A percentile compares a stretch with the other conserved stretches of the same genome.
Evolutionary conservation across 305 asterid species (phyloP).

Genomic region (Rubia peregrina): DNA sequence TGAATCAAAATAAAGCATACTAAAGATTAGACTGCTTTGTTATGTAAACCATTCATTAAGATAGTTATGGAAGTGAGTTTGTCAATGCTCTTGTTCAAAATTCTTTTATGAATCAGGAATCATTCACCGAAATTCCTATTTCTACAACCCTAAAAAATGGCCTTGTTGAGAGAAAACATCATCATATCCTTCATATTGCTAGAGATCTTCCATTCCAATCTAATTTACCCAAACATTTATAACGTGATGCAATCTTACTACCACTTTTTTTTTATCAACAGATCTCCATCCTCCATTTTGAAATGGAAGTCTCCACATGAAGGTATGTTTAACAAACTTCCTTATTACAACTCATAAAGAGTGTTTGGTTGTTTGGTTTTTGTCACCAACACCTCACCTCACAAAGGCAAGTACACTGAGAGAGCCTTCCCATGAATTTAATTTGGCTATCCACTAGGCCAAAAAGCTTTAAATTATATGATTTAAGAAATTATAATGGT

Average conservation of each 20-base stretch:
- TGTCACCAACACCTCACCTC: not conserved
- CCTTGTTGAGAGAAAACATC: not conserved
- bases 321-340: not conserved
- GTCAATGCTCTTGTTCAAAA: not conserved
- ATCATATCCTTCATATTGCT: too few species aligned
- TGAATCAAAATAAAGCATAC: too few species aligned
- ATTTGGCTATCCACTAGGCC: not conserved
- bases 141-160: not conserved
- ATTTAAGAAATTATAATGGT: not conserved
- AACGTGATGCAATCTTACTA: not conserved
- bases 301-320: too few species aligned
- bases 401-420: not conserved
- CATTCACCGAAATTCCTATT: too few species aligned
- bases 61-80: too few species aligned
- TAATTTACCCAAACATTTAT: not conserved
- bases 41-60: too few species aligned
- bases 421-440: not conserved
- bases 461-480: not conserved
- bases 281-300: not conserved
- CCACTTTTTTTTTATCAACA: not conserved
- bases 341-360: not conserved
- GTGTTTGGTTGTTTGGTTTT: not conserved
- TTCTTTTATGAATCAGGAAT: not conserved
- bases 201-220: not conserved
- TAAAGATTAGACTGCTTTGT: too few species aligned